Evolutionary conservation across 75 land plant species (phyloP).

Genomic region (Picea glauca): DNA sequence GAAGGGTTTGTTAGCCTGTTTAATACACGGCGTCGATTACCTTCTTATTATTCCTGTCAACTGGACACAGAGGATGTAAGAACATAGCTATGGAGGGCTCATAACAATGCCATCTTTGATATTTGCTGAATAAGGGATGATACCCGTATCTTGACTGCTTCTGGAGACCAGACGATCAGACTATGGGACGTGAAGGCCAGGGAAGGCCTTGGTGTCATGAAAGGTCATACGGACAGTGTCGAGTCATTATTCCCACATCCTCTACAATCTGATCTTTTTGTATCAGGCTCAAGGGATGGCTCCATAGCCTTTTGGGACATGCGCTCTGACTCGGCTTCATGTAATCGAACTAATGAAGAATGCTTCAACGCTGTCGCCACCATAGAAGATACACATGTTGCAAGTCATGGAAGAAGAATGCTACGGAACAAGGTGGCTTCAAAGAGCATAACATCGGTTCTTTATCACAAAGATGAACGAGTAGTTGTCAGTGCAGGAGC

Average conservation of each 20-base stretch:
- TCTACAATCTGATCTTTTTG: slow-evolving; percentile 59
- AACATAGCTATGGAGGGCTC: slow-evolving; percentile 68
- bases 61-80: slow-evolving; percentile 29
- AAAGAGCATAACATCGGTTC: slow-evolving; percentile 83
- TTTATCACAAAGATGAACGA: slow-evolving; percentile 75
- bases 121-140: slow-evolving; percentile 83
- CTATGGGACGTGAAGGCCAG: slow-evolving; percentile 68
- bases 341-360: slow-evolving; percentile 15
- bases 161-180: slow-evolving; percentile 77
- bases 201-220: slow-evolving; percentile 48
- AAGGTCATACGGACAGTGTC: slow-evolving; percentile 78
- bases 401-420: slow-evolving; percentile 22
- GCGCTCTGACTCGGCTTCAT: slow-evolving; percentile 27
- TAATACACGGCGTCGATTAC: slow-evolving; percentile 44
- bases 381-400: slow-evolving; percentile 57
- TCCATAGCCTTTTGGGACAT: slow-evolving; percentile 90
- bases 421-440: slow-evolving; percentile 53
- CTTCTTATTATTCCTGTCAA: slow-evolving; percentile 28
- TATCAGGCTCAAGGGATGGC: slow-evolving; percentile 98
- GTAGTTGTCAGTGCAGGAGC: slow-evolving; percentile 83
- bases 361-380: slow-evolving; percentile 43
- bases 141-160: slow-evolving; percentile 60
- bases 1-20: slow-evolving; percentile 75
- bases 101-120: slow-evolving; percentile 86
- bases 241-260: slow-evolving; percentile 72